Conservation (phyloP, 2,329 filamentous ascomycete species). For the Diplodia mutila region DNA sequence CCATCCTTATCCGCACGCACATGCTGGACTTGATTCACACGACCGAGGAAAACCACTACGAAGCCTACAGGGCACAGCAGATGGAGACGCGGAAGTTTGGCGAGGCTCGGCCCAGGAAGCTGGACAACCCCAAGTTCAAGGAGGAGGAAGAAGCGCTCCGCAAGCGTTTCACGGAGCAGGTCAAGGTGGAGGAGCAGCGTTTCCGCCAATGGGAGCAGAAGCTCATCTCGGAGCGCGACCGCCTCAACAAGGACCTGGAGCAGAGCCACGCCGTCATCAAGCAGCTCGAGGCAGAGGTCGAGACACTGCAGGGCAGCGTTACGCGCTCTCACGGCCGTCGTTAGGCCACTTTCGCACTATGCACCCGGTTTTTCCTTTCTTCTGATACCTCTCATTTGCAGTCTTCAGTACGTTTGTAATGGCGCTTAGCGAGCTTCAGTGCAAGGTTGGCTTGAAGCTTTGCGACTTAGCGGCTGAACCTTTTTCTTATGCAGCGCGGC, state of each 20-base stretch:
- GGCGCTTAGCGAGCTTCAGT: conserved; percentile 29
- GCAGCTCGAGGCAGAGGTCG: conserved; percentile 88
- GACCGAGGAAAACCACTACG: conserved; percentile 98
- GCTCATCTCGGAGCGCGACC: conserved; percentile 97
- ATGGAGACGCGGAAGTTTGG: conserved; percentile 99
- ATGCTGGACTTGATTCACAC: conserved; percentile 99
- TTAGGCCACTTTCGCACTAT: conserved; percentile 53
- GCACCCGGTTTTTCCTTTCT: conserved; percentile 39
- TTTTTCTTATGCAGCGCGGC: conserved; percentile 1
- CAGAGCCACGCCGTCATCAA: conserved; percentile 92
- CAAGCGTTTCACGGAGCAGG: conserved; percentile 99
- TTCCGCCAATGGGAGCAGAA: conserved; percentile 99
- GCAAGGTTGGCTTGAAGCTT: conserved; percentile 16
- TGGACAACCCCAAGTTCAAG: conserved; percentile 99
- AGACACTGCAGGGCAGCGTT: conserved; percentile 62
- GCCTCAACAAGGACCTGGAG: conserved; percentile 99
- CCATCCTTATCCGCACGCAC: conserved; percentile 97
- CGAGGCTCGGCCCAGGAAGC: conserved; percentile 93
- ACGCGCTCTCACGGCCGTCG: conserved; percentile 91
- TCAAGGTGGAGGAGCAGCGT: conserved; percentile 99
- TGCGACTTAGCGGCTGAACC: conserved; percentile 17
- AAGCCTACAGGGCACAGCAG: conserved; percentile 97
- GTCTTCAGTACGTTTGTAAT: conserved; percentile 48
- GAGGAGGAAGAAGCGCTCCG: conserved; percentile 97
- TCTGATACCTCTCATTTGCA: conserved; percentile 46